These are phyloP conservation scores for Termitomyces sp. DNA, from an alignment of 768 basidiomycete species.

Conservation along the genomic window DNA sequence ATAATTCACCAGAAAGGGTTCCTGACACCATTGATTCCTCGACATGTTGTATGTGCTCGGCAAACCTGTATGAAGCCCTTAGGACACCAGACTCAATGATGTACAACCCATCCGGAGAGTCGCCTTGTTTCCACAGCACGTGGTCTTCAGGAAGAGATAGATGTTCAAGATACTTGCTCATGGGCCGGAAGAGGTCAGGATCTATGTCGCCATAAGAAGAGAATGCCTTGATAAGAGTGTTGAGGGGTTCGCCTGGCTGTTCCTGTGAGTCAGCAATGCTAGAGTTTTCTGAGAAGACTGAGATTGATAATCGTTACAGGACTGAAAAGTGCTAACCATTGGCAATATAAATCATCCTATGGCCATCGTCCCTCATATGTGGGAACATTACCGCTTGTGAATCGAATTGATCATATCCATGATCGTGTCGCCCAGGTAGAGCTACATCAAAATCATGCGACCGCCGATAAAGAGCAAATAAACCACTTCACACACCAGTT, in stretches of 20 bases:
- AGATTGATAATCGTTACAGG: not conserved
- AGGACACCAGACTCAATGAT: conserved; percentile 86
- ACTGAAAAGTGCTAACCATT: conserved; percentile 32
- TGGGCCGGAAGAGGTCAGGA: conserved; percentile 50
- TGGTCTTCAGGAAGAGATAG: conserved; percentile 50
- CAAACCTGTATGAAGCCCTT: conserved; percentile 78
- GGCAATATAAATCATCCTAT: conserved; percentile 52
- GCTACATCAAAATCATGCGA: conserved; percentile 26
- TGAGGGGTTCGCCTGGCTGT: conserved; percentile 55
- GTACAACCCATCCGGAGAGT: conserved; percentile 77
- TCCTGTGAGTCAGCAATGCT: conserved; percentile 23
- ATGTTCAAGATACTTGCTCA: conserved; percentile 69
- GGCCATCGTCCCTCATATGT: conserved; percentile 67
- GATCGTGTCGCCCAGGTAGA: conserved; percentile 54
- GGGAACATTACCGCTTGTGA: conserved; percentile 38
- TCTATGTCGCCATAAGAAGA: conserved; percentile 63
- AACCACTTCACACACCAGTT: conserved; percentile 28
- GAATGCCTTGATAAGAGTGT: conserved; percentile 76
- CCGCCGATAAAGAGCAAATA: not conserved
- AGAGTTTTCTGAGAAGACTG: conserved; percentile 20
- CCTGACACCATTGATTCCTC: conserved; percentile 94
- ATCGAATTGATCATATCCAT: conserved; percentile 39
- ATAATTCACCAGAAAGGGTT: conserved; percentile 87
- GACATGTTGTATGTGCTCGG: conserved; percentile 57
- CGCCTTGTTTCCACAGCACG: conserved; percentile 73